Evolutionary conservation across 768 basidiomycete species (phyloP), one percentile per base, ranked within the genome.

Genomic region (Lentinula sp.): DNA sequence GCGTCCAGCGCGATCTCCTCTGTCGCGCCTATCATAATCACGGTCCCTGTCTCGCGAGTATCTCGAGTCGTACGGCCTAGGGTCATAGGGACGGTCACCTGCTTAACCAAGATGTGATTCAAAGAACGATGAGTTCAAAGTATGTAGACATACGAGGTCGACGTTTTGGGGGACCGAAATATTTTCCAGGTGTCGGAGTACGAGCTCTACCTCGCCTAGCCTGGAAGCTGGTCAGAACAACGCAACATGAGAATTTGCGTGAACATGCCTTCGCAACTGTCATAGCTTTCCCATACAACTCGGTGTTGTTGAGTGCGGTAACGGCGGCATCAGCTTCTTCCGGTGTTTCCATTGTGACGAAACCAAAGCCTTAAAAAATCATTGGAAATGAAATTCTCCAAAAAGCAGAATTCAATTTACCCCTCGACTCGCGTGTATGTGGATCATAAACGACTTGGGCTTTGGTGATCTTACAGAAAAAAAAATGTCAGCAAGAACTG

Each of bases 281-380:
- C 59, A 94, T 81, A 35, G 81, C 77, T 76, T 94, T 95, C 60
- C 96, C 96, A 80, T 89, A 86, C 48, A 98, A 73, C 43, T 94
- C 93, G 48, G 90, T 88, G 23, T 82, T 82, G 70, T 93, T 91
- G 59, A 98, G 77, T 4, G 87, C 88, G 35, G 89, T 84, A 64
- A 98, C 86, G 57, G 91, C 93, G 43, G 93, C 93, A 48, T 95
- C 91, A 2, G 96, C 97, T 68, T 96, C 95, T 67, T 96, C 95
- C 9, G 65, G 71, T 21, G 84, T 82, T 71, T 86, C 87, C 87
- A 92, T 89, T 54, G 86, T 90, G 63, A 91, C 89, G 73, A 91
- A 91, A 28, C 87, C 89, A 64, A 84, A 70, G 78, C 80, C 53
- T 54, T 10, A 5, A 40, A 9, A 28, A 6, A 18, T 37, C 5